Percentiles rank a stretch among this genome's conserved stretches.
These are phyloP conservation scores for Eustoma russellianum DNA, from an alignment of 257 asterid species.

Conservation along the genomic window DNA sequence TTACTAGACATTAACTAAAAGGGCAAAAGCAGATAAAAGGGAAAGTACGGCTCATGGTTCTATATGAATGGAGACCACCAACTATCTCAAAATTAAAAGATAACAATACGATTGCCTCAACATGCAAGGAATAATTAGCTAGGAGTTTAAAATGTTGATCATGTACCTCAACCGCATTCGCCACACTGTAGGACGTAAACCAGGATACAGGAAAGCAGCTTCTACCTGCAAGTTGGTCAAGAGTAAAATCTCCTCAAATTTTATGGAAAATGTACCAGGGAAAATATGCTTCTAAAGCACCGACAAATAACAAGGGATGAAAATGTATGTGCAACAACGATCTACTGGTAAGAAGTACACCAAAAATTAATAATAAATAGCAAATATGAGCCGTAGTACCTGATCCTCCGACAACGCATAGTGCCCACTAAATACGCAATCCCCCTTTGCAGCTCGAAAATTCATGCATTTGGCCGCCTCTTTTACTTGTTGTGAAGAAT, in stretches of 20 bases:
- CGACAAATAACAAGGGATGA: neutral
- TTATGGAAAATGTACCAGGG: neutral
- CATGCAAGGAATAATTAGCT: too few species aligned
- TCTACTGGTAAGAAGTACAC: neutral
- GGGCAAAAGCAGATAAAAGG: too few species aligned
- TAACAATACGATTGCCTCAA: too few species aligned
- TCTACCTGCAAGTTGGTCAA: slow-evolving; percentile 47
- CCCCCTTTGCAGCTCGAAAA: slow-evolving; percentile 51
- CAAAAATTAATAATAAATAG: neutral
- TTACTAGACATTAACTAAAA: too few species aligned
- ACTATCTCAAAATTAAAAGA: too few species aligned
- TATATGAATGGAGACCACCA: too few species aligned
- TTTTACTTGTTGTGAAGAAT: slow-evolving; percentile 75
- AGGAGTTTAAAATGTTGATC: neutral
- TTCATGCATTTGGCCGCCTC: slow-evolving; percentile 85
- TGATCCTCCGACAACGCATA: slow-evolving; percentile 79
- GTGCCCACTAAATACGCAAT: slow-evolving; percentile 61
- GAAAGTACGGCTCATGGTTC: too few species aligned
- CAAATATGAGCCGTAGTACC: slow-evolving; percentile 26
- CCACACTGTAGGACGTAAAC: slow-evolving; percentile 77
- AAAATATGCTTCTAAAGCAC: neutral
- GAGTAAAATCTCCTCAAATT: neutral
- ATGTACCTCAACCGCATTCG: slow-evolving; percentile 80
- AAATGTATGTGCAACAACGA: neutral
- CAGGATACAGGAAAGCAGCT: slow-evolving; percentile 92